A percentile compares a stretch with the other conserved stretches of the same genome.
These are phyloP conservation scores for Lentinula boryana DNA, from an alignment of 768 basidiomycete genomes.

Conservation along the genomic window DNA sequence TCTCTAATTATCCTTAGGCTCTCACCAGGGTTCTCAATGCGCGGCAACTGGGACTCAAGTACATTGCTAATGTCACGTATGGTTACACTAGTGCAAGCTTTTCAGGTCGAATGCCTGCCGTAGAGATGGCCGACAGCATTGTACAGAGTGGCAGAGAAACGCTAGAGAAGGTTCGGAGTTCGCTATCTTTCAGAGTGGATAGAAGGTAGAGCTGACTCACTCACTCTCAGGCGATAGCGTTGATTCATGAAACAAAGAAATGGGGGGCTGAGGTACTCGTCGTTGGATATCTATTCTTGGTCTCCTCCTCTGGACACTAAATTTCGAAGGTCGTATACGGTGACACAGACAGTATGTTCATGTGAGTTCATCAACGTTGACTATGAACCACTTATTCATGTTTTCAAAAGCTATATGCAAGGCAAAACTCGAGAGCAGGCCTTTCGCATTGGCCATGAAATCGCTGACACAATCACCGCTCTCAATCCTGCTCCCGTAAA, in stretches of 20 bases:
- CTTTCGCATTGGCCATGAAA: slow-evolving; percentile 88
- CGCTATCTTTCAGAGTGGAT: neutral
- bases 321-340: slow-evolving; percentile 77
- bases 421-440: slow-evolving; percentile 93
- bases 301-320: neutral
- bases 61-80: slow-evolving; percentile 91
- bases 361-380: slow-evolving; percentile 28
- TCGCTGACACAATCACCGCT: slow-evolving; percentile 80
- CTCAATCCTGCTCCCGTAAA: slow-evolving; percentile 89
- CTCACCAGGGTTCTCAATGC: slow-evolving; percentile 78
- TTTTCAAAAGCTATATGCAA: slow-evolving; percentile 50
- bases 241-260: slow-evolving; percentile 68
- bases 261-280: slow-evolving; percentile 70
- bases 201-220: neutral
- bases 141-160: slow-evolving; percentile 96
- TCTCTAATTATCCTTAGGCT: slow-evolving; percentile 37
- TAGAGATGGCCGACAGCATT: slow-evolving; percentile 97
- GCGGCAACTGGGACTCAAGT: slow-evolving; percentile 89
- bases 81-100: slow-evolving; percentile 94
- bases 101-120: slow-evolving; percentile 97
- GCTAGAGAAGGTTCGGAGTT: slow-evolving; percentile 69
- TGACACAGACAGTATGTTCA: slow-evolving; percentile 94
- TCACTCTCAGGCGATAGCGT: slow-evolving; percentile 61
- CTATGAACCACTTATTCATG: neutral
- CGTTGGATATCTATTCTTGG: neutral